These are phyloP conservation scores for Silene latifolia DNA, from an alignment of 148 eudicot genomes.

Conservation along the genomic window DNA sequence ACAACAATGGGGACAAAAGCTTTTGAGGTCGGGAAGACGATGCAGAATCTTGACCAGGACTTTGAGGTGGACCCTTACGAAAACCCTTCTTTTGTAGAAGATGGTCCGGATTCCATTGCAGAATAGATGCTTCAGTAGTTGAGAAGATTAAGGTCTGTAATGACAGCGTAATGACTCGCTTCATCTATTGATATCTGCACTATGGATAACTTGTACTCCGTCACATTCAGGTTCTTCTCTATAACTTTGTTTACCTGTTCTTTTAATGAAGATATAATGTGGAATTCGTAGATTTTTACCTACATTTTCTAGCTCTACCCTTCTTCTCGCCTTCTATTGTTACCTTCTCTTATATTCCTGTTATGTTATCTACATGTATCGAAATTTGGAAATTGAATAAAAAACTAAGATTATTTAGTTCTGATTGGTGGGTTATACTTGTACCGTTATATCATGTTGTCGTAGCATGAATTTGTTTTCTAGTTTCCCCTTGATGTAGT, in stretches of 20 bases:
- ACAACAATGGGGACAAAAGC: constrained; percentile 84
- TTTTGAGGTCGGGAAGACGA: constrained; percentile 54
- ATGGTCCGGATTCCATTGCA: constrained; percentile 22
- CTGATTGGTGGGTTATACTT: not conserved
- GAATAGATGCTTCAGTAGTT: constrained; percentile 14
- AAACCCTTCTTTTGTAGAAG: constrained; percentile 29
- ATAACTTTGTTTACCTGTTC: not conserved
- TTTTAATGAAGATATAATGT: not conserved
- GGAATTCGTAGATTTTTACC: not conserved
- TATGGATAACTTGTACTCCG: not conserved
- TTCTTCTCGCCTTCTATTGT: not conserved
- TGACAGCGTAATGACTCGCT: not conserved
- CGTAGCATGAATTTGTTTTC: not conserved
- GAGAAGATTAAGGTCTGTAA: not conserved
- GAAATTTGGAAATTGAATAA: too few relatives aligned
- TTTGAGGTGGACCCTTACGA: constrained; percentile 39
- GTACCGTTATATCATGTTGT: not conserved
- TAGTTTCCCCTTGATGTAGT: not conserved
- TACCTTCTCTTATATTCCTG: not conserved
- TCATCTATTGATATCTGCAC: not conserved
- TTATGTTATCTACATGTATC: not conserved
- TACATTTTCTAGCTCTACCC: not conserved
- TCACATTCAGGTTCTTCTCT: not conserved
- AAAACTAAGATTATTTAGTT: not conserved
- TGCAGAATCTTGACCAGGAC: constrained; percentile 61